Evolutionary conservation across 2,329 filamentous ascomycete genomes (phyloP), one percentile per base, ranked within the genome.

Genomic region (Apiospora aurea): DNA sequence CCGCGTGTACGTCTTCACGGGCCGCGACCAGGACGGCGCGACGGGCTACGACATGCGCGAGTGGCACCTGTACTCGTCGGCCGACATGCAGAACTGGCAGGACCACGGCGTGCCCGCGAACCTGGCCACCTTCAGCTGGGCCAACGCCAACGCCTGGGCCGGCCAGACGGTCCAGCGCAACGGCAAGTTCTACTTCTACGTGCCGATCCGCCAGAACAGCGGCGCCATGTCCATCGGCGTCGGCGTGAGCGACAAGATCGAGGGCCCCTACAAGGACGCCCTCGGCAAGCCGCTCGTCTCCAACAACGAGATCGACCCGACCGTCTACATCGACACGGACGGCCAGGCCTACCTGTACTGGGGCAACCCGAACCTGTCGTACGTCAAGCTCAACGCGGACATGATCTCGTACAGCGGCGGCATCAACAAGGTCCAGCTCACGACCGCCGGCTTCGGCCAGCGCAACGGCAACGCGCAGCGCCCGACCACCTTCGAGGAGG

Each of bases 331-430:
- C 72, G 82, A 85, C 72, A 82, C 83, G 69, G 81, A 84, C 67
- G 83, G 82, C 66, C 82, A 84, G 74, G 83, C 82, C 0, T 84
- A 84, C 77, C 75, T 85, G 71, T 84, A 83, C 77, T 83, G 82
- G 76, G 82, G 82, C 38, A 82, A 82, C 51, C 80, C 82, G 38
- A 73, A 77, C 34, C 76, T 82, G 49, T 80, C 76, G 73, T 84
- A 83, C 70, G 81, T 83, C 47, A 81, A 78, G 73, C 73, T 84
- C 18, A 84, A 84, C 75, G 73, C 76, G 13, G 82, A 84, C 75
- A 84, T 84, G 83, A 75, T 81, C 14, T 82, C 80, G 2, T 81
- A 80, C 74, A 77, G 75, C 53, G 79, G 79, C 51, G 68, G 72
- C 57, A 13, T 76, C 67, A 72, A 72, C n/a, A 69, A 76, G 68